Percentiles rank a stretch among this genome's conserved stretches.
Evolutionary conservation across 208 protist species (phyloP).

Genomic region (Crithidia brevicula): DNA sequence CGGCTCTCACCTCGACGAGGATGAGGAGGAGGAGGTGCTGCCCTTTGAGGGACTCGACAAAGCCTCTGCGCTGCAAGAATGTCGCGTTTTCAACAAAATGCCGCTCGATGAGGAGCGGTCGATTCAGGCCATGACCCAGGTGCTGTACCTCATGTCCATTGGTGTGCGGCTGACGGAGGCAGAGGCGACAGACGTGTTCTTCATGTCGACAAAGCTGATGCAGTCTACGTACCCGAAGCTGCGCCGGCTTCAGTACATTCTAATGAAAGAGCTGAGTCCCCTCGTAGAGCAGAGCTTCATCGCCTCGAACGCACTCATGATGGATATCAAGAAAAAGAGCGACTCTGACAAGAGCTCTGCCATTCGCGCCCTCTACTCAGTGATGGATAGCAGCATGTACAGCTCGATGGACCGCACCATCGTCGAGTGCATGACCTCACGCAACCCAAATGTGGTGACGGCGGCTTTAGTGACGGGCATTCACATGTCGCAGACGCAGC

Average conservation of each 20-base stretch:
- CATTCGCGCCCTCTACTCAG: constrained; percentile 95
- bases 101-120: constrained; percentile 90
- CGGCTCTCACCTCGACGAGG: constrained; percentile 61
- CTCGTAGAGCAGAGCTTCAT: constrained; percentile 97
- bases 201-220: constrained; percentile 98
- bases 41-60: constrained; percentile 96
- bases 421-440: constrained; percentile 97
- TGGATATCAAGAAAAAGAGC: constrained; percentile 96
- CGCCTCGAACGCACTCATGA: constrained; percentile 96
- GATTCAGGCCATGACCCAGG: constrained; percentile 92
- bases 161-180: constrained; percentile 91
- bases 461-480: constrained; percentile 98
- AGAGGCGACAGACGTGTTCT: constrained; percentile 98
- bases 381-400: constrained; percentile 97
- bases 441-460: constrained; percentile 94
- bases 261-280: constrained; percentile 97
- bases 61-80: constrained; percentile 94
- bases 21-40: constrained; percentile 80
- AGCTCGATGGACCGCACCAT: constrained; percentile 96
- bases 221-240: constrained; percentile 96
- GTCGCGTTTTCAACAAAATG: constrained; percentile 94
- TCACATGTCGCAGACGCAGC: constrained; percentile 91
- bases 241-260: constrained; percentile 97
- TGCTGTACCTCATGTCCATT: constrained; percentile 96
- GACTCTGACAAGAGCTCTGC: constrained; percentile 94